A percentile compares a stretch with the other conserved stretches of the same genome.
phyloP scores from a whole-genome alignment of 2,329 filamentous ascomycete species.

The Emericellopsis atlantica region DNA sequence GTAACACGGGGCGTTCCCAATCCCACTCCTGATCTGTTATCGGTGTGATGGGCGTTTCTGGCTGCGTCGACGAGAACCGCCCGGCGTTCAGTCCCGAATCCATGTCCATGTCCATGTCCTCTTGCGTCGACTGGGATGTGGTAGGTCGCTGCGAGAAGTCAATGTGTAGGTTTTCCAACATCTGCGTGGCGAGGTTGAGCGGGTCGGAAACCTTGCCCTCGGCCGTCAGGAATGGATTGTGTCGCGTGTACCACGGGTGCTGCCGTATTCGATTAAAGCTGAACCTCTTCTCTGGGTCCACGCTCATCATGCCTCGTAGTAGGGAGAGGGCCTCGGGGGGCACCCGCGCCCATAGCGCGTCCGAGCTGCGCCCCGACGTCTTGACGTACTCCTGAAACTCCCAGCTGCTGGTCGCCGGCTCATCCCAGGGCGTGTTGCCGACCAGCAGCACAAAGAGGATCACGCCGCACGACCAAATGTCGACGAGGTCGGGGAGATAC shows the following conservation, averaged over 20 bases:
- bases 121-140: slow-evolving; percentile 21
- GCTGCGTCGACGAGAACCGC: slow-evolving; percentile 69
- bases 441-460: slow-evolving; percentile 94
- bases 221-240: slow-evolving; percentile 61
- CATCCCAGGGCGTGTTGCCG: slow-evolving; percentile 96
- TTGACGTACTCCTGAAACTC: slow-evolving; percentile 83
- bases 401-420: slow-evolving; percentile 73
- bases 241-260: slow-evolving; percentile 88
- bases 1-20: slow-evolving; percentile 65
- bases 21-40: slow-evolving; percentile 68
- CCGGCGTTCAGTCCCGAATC: slow-evolving; percentile 36
- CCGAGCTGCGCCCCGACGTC: slow-evolving; percentile 67
- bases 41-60: slow-evolving; percentile 61
- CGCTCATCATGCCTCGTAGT: slow-evolving; percentile 83
- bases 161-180: slow-evolving; percentile 85
- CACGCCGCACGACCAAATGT: slow-evolving; percentile 96
- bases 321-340: slow-evolving; percentile 66
- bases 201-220: slow-evolving; percentile 70
- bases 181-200: slow-evolving; percentile 77
- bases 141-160: slow-evolving; percentile 64
- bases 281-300: slow-evolving; percentile 65
- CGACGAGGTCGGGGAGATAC: slow-evolving; percentile 69
- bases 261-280: slow-evolving; percentile 75
- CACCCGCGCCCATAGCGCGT: slow-evolving; percentile 74
- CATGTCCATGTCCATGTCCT: slow-evolving; percentile 54